A percentile compares a stretch with the other conserved stretches of the same genome.
Evolutionary conservation across 345 rosid genomes (phyloP).

Genomic region (Eucalyptus pauciflora): DNA sequence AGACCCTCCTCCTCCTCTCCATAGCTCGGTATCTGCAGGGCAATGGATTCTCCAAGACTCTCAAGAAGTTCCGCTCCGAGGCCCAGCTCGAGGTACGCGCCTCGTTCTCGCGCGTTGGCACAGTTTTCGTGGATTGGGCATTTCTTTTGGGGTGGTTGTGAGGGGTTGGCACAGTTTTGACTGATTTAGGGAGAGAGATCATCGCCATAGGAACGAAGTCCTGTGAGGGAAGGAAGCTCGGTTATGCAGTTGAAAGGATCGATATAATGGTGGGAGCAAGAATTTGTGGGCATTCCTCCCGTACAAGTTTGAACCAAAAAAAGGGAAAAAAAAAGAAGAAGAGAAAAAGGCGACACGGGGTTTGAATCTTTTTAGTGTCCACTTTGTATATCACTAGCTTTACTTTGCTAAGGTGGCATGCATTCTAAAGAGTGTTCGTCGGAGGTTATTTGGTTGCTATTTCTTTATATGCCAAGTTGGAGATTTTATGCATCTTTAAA

Average conservation of each 20-base stretch:
- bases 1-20: slow-evolving; percentile 29
- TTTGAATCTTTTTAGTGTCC: neutral
- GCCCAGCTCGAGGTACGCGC: slow-evolving; percentile 40
- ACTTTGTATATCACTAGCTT: neutral
- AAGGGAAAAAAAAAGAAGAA: neutral
- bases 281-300: neutral
- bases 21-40: slow-evolving; percentile 45
- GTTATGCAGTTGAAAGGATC: neutral
- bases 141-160: neutral
- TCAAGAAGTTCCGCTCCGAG: slow-evolving; percentile 60
- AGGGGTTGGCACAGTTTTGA: neutral
- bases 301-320: neutral
- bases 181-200: neutral
- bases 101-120: neutral
- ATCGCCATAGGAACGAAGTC: neutral
- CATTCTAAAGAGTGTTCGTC: neutral
- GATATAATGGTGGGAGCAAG: neutral
- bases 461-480: neutral
- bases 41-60: slow-evolving; percentile 50
- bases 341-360: neutral
- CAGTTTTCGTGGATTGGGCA: neutral
- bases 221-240: neutral
- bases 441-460: neutral
- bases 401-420: neutral
- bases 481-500: neutral